Base-by-base conservation (phyloP, 176 grass and related monocot genomes). In the Echinochloa phyllopogon region DNA sequence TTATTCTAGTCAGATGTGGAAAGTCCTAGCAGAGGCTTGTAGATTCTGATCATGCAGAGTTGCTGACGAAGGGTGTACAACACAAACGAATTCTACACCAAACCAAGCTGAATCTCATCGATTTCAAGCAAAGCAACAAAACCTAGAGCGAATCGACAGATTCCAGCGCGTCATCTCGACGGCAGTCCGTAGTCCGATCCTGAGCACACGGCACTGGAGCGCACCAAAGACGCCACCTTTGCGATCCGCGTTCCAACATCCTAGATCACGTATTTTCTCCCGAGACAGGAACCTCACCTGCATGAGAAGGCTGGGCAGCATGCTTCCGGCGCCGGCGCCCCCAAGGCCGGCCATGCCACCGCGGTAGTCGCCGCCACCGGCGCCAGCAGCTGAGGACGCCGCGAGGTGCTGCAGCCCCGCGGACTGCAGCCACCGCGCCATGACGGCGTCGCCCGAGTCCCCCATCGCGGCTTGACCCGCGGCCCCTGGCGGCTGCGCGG, bases 401-500 rank as follows among this genome's bases (percentile, higher is more conserved):
- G 93, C 96, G 65, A 98, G 91, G 76, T 98, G 96, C 91, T 98
- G 96, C 40, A 98, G 89, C 61, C 96, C 96, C 51, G 96, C 93
- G 66, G 96, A 98, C 79, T 98, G 96, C 29, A 98, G 90, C 93
- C 93, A 98, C 27, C 96, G 79, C 38, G 96, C 96, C 96, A 95
- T 98, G 71, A 98, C 93, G 29, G 96, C 93, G 52, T 98, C 96
- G 13, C 83, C 85, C 7, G 88, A 91, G 36, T 93, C 96, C 25
- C 89, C 96, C 78, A 82, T 94, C 24, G 75, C 69, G 14, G 85
- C 75, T 16, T 87, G 84, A 10, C 68, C 82, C 13, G 60, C 41
- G 13, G 27, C 36, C 29, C 68, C 82, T 4, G 83, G 40, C 57
- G 75, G 53, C 60, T 75, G 72, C 69, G 37, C 36, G 6, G 45